phyloP scores from a whole-genome alignment of 2,329 filamentous ascomycete species.

The Alternaria metachromatica region DNA sequence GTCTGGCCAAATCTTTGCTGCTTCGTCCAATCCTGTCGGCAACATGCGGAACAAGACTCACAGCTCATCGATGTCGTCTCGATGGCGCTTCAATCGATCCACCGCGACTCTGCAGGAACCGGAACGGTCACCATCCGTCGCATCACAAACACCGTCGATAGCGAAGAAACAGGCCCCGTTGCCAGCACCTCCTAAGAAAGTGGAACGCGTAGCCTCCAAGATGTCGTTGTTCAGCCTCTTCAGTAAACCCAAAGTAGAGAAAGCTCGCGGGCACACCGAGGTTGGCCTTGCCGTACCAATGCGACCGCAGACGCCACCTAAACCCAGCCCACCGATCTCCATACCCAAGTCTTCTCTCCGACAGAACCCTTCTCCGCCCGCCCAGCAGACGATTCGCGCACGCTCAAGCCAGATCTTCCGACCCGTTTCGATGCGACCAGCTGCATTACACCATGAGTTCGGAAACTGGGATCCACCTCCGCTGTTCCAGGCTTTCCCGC shows the following conservation, averaged over 20 bases:
- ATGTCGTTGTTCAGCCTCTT: slow-evolving; percentile 60
- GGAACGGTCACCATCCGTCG: slow-evolving; percentile 14
- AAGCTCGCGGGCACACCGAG: slow-evolving; percentile 55
- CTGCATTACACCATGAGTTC: slow-evolving; percentile 41
- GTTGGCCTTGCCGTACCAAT: slow-evolving; percentile 48
- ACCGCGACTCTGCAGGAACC: slow-evolving; percentile 39
- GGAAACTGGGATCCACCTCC: slow-evolving; percentile 64
- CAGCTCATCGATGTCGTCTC: slow-evolving; percentile 33
- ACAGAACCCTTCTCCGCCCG: slow-evolving; percentile 37
- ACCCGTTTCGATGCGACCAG: slow-evolving; percentile 37
- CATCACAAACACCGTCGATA: slow-evolving; percentile 9
- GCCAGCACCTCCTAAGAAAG: slow-evolving; percentile 29
- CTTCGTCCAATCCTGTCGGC: slow-evolving; percentile 21
- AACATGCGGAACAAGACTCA: slow-evolving; percentile 32
- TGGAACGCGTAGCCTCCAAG: slow-evolving; percentile 48
- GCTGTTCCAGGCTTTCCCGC: slow-evolving; percentile 85
- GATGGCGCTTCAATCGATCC: slow-evolving; percentile 48
- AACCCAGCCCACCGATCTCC: slow-evolving; percentile 22
- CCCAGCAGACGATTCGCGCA: slow-evolving; percentile 39
- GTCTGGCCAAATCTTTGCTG: slow-evolving; percentile 19
- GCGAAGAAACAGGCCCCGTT: slow-evolving; percentile 23
- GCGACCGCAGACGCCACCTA: slow-evolving; percentile 38
- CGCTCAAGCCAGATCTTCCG: slow-evolving; percentile 43
- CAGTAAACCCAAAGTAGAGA: slow-evolving; percentile 58
- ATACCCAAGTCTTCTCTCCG: slow-evolving; percentile 38